Conservation (phyloP, 23 red algal genomes). For the Agarophyton chilense region DNA sequence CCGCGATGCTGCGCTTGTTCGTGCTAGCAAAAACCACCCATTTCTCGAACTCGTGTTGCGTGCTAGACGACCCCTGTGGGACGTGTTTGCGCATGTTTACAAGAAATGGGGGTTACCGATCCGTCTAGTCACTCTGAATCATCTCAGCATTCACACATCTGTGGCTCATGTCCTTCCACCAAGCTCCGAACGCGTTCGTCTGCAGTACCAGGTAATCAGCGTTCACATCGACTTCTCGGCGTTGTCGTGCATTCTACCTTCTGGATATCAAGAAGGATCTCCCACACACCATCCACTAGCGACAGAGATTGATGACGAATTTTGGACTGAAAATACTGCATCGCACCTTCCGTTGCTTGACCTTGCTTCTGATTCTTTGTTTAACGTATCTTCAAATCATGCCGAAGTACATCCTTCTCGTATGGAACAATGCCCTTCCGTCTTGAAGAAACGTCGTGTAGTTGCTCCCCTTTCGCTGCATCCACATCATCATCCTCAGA, state of each 20-base stretch:
- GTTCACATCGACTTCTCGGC: neutral
- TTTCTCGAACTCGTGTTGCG: constrained; percentile 30
- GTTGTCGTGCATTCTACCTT: neutral
- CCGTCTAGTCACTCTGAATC: constrained; percentile 4
- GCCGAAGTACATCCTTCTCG: neutral
- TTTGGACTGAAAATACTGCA: constrained; percentile 12
- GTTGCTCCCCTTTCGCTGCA: neutral
- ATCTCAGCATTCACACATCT: neutral
- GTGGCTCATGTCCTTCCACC: neutral
- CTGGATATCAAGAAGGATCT: neutral
- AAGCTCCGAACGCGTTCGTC: neutral
- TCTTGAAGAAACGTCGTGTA: neutral
- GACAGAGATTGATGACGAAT: neutral
- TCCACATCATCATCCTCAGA: neutral
- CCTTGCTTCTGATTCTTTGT: constrained; percentile 5
- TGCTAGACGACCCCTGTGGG: neutral
- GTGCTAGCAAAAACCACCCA: neutral
- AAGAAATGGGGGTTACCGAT: constrained; percentile 21
- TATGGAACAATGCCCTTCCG: neutral
- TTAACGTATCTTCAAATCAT: neutral
- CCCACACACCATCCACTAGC: neutral
- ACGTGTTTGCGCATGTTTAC: constrained; percentile 19
- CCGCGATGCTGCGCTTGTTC: neutral
- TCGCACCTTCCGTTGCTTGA: neutral
- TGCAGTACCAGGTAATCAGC: neutral